Percentiles rank a stretch among this genome's conserved stretches.
Conservation (phyloP, 2,329 filamentous ascomycete species). For the Arachnomyces sp. region DNA sequence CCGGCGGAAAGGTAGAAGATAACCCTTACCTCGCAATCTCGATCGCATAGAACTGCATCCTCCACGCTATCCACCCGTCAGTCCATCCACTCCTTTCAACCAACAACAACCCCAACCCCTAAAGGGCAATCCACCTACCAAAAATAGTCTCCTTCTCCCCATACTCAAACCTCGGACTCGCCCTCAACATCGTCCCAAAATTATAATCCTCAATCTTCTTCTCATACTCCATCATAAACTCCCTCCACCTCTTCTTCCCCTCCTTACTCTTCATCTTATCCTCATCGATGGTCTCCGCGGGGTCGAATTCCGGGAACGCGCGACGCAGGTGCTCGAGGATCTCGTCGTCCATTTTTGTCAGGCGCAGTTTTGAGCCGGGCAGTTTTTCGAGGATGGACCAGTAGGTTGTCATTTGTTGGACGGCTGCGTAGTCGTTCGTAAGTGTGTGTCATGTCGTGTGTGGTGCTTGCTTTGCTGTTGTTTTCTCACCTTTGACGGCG, state of each 20-base stretch:
- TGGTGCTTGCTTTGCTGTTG: background rate
- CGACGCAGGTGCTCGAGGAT: constrained; percentile 81
- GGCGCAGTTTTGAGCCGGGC: constrained; percentile 74
- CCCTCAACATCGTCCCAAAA: constrained; percentile 88
- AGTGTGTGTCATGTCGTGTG: constrained; percentile 1
- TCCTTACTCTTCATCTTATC: constrained; percentile 95
- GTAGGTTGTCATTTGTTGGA: constrained; percentile 95
- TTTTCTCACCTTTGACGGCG: constrained; percentile 73
- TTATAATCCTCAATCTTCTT: constrained; percentile 96
- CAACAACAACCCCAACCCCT: background rate
- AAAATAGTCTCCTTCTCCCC: constrained; percentile 86
- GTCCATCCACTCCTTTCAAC: constrained; percentile 10
- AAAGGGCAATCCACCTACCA: constrained; percentile 44
- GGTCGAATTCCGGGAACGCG: constrained; percentile 90
- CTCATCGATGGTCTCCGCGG: constrained; percentile 71
- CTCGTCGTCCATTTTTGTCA: constrained; percentile 92
- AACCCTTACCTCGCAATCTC: constrained; percentile 58
- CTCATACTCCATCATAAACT: constrained; percentile 89
- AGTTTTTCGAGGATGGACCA: constrained; percentile 91
- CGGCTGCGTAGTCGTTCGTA: constrained; percentile 45
- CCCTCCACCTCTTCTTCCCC: constrained; percentile 90
- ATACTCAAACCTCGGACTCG: constrained; percentile 72
- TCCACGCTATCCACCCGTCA: constrained; percentile 46
- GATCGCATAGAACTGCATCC: constrained; percentile 78
- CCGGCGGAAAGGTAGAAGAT: background rate